These are phyloP conservation scores for Ascochyta pisi DNA, from an alignment of 2,329 filamentous ascomycete genomes.

Conservation along the genomic window DNA sequence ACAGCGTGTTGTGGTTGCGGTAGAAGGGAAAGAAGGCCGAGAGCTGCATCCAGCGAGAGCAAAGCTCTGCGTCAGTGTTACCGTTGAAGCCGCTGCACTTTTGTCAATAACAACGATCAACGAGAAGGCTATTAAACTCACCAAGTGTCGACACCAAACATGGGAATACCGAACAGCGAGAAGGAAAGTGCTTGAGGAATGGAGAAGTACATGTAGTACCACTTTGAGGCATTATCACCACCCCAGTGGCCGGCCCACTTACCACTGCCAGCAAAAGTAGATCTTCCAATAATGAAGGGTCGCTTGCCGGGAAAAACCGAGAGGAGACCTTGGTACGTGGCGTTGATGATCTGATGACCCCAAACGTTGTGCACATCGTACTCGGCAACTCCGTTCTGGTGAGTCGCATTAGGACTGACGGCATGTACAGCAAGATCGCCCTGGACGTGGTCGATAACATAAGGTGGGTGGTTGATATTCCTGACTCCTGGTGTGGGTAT, in stretches of 20 bases:
- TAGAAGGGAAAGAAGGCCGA: slow-evolving; percentile 80
- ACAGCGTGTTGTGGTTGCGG: slow-evolving; percentile 74
- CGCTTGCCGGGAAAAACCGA: slow-evolving; percentile 70
- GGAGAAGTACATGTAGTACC: slow-evolving; percentile 76
- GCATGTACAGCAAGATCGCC: slow-evolving; percentile 77
- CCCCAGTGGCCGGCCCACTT: slow-evolving; percentile 84
- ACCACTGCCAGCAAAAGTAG: slow-evolving; percentile 79
- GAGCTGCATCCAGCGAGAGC: slow-evolving; percentile 76
- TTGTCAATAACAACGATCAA: not conserved
- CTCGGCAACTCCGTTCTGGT: slow-evolving; percentile 73
- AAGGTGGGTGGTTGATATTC: slow-evolving; percentile 76
- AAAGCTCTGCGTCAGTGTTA: slow-evolving; percentile 73
- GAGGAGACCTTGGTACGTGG: slow-evolving; percentile 75
- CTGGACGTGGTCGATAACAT: slow-evolving; percentile 75
- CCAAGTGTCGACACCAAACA: slow-evolving; percentile 70
- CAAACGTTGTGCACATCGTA: slow-evolving; percentile 86
- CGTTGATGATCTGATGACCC: slow-evolving; percentile 72
- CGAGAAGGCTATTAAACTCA: slow-evolving; percentile 4
- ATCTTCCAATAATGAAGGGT: slow-evolving; percentile 84
- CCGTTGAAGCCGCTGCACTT: slow-evolving; percentile 65
- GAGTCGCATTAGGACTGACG: slow-evolving; percentile 77
- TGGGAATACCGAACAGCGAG: slow-evolving; percentile 75
- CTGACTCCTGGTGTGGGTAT: slow-evolving; percentile 68
- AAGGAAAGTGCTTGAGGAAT: slow-evolving; percentile 81
- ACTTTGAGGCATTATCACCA: slow-evolving; percentile 72